Conservation (phyloP, 2,329 filamentous ascomycete species). For the Penicillium sp. region DNA sequence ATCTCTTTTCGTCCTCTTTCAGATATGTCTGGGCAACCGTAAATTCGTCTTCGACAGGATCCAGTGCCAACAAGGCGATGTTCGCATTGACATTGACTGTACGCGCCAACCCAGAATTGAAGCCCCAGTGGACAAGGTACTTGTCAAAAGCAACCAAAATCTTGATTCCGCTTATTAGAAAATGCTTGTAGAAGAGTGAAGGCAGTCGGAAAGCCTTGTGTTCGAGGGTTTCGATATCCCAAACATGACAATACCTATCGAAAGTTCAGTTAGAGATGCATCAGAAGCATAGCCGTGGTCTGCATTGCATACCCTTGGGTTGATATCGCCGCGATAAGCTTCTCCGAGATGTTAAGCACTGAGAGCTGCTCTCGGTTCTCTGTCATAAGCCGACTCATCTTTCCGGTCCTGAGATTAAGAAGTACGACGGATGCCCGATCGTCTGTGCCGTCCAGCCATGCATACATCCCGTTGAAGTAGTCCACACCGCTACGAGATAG, state of each 20-base stretch:
- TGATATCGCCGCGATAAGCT: constrained; percentile 7
- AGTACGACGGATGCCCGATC: background rate
- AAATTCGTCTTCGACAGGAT: constrained; percentile 15
- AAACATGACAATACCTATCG: constrained; percentile 26
- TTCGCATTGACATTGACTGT: constrained; percentile 6
- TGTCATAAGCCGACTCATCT: constrained; percentile 5
- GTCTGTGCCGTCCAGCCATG: constrained; percentile 5
- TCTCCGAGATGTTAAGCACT: constrained; percentile 6
- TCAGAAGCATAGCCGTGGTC: background rate
- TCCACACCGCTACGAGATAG: background rate
- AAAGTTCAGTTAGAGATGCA: background rate
- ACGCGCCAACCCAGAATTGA: constrained; percentile 16
- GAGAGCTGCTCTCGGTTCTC: constrained; percentile 8
- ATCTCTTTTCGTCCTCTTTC: no score
- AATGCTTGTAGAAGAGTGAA: constrained; percentile 13
- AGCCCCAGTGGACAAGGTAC: constrained; percentile 23
- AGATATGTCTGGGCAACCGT: constrained; percentile 4
- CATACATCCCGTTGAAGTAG: constrained; percentile 8
- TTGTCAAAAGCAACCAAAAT: constrained; percentile 6
- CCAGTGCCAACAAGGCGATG: constrained; percentile 15
- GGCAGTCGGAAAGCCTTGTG: constrained; percentile 27
- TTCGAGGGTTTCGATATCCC: constrained; percentile 23
- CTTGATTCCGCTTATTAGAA: constrained; percentile 20
- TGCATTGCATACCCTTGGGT: constrained; percentile 1
- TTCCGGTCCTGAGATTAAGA: constrained; percentile 6